Conservation (phyloP, 768 basidiomycete species). For the Tulasnella sp. region DNA sequence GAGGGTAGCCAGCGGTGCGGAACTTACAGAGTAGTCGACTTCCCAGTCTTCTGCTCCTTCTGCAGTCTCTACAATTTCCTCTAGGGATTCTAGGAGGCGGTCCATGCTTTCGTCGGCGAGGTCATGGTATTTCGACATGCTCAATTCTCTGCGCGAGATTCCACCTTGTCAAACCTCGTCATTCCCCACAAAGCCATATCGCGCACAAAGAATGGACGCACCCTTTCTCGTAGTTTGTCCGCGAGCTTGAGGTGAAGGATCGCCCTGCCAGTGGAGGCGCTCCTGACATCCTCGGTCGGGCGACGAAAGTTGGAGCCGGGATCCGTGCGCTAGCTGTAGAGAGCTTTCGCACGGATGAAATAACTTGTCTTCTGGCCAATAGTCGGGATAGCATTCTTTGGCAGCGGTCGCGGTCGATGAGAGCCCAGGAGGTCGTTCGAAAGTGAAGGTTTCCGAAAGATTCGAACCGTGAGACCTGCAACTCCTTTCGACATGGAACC, state of each 20-base stretch:
- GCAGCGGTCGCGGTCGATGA: not conserved
- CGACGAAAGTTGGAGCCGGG: not conserved
- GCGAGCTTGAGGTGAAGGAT: not conserved
- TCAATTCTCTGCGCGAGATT: slow-evolving; percentile 44
- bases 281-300: not conserved
- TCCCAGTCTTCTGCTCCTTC: slow-evolving; percentile 58
- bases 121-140: slow-evolving; percentile 61
- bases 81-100: slow-evolving; percentile 64
- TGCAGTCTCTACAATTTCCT: slow-evolving; percentile 59
- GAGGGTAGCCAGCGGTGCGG: not conserved
- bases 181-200: not conserved
- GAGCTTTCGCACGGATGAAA: not conserved
- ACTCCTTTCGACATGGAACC: not conserved
- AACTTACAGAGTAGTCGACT: slow-evolving; percentile 81
- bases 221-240: slow-evolving; percentile 7
- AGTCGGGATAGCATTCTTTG: not conserved
- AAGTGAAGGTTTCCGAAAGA: not conserved
- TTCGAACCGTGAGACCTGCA: not conserved
- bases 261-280: not conserved
- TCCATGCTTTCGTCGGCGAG: slow-evolving; percentile 78
- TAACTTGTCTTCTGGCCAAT: not conserved
- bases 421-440: not conserved
- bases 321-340: not conserved
- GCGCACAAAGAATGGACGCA: not conserved
- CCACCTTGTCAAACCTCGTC: not conserved